Conservation (phyloP, 345 rosid genomes). For the Lumnitzera littorea region DNA sequence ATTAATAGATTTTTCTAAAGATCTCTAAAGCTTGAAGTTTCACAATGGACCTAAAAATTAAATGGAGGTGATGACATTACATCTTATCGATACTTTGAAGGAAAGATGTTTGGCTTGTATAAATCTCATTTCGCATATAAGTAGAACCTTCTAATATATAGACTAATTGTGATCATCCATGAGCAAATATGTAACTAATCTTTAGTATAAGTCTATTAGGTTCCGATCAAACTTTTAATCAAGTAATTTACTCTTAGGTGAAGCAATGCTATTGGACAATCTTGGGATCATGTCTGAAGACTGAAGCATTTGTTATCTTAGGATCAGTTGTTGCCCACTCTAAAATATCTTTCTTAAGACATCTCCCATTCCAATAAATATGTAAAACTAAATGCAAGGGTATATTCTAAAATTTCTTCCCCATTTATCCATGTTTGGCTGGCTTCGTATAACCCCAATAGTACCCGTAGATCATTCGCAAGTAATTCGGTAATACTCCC, state of each 20-base stretch:
- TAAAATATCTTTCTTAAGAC: conserved; percentile 4
- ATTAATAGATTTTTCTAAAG: too few relatives aligned
- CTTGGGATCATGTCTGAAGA: not conserved
- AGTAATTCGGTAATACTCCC: conserved; percentile 9
- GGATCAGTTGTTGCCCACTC: conserved; percentile 10
- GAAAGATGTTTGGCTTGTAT: too few relatives aligned
- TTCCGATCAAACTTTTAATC: too few relatives aligned
- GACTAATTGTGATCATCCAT: too few relatives aligned
- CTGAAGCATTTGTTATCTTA: not conserved
- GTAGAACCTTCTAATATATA: too few relatives aligned
- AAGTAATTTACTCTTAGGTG: not conserved
- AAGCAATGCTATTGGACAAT: conserved; percentile 10
- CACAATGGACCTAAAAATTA: too few relatives aligned
- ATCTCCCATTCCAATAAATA: conserved; percentile 11
- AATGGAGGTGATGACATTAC: too few relatives aligned
- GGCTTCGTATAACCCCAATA: conserved; percentile 32
- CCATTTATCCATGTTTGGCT: conserved; percentile 20
- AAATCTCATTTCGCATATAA: too few relatives aligned
- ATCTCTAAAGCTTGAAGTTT: too few relatives aligned
- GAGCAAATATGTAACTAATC: too few relatives aligned
- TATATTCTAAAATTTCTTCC: conserved; percentile 25
- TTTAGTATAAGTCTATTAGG: too few relatives aligned
- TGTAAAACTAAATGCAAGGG: conserved; percentile 21
- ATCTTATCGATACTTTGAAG: too few relatives aligned
- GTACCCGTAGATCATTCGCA: conserved; percentile 10